Base-by-base conservation (phyloP, 2,329 filamentous ascomycete genomes). In the Hypoxylon sp. region DNA sequence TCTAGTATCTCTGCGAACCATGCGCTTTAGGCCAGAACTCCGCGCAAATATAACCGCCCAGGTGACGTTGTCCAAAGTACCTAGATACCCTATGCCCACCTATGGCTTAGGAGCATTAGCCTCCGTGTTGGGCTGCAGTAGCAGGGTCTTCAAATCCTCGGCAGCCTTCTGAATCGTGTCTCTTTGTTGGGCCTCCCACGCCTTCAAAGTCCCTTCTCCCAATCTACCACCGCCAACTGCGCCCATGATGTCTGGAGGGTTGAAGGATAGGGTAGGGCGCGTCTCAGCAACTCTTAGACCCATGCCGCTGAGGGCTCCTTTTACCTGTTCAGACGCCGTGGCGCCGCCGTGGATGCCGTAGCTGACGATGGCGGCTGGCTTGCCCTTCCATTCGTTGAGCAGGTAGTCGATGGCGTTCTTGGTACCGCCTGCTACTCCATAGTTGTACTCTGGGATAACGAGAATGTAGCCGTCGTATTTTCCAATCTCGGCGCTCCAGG, bases 351-450 rank as follows among this genome's bases (percentile, higher is more conserved):
- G 68, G 0, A 81, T 81, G 3, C 88, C 87, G 77, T 89, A 89
- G 62, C 81, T 85, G 26, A 90, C 81, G 62, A 90, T 80, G 51
- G 79, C 78, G 17, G 81, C 82, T 0, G 86, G 84, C 75, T 89
- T 89, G 8, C 83, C 85, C 24, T 77, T 82, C 85, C 86, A 89
- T 74, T 89, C 87, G 71, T 89, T 78, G 71, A 82, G 84, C 0
- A 91, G 81, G 73, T 88, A 90, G 74, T 90, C 88, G 61, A 91
- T 82, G 5, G 88, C 87, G 73, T 90, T 91, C 80, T 90, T 90
- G 53, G 87, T 77, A 5, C 80, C 82, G 0, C 84, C 87, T 0
- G 87, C 80, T 5, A 88, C 78, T 24, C 85, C 83, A 74, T 79
- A 85, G 79, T 90, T 90, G 74, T 90, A 90, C 75, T 87, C 83